These are phyloP conservation scores for Petasospora rhodanensis DNA, from an alignment of 1,139 yeast genomes.

Conservation along the genomic window DNA sequence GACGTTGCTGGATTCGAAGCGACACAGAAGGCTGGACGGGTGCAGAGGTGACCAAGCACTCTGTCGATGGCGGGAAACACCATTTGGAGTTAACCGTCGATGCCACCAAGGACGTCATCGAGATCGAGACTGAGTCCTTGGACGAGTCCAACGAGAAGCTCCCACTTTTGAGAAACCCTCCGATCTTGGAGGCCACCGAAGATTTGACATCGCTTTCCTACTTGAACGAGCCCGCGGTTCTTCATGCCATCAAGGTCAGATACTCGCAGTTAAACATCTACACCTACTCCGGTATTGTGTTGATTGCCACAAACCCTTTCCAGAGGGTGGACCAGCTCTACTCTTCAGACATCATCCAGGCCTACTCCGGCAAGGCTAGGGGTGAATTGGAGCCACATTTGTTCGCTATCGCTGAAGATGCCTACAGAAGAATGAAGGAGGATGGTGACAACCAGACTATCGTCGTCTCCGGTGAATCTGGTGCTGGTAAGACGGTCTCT, in stretches of 20 bases:
- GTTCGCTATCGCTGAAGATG: conserved; percentile 97
- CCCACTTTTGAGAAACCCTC: conserved; percentile 90
- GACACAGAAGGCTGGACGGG: conserved; percentile 89
- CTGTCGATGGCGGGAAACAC: conserved; percentile 46
- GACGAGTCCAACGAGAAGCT: conserved; percentile 41
- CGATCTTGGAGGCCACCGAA: conserved; percentile 88
- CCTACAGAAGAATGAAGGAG: conserved; percentile 91
- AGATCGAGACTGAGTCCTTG: conserved; percentile 48
- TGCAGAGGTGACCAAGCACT: conserved; percentile 63
- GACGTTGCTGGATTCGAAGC: conserved; percentile 94
- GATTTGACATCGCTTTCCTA: conserved; percentile 90
- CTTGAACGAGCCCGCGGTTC: conserved; percentile 92
- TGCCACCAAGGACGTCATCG: conserved; percentile 48
- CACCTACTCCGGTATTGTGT: conserved; percentile 94
- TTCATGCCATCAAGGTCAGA: conserved; percentile 88
- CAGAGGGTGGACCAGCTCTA: conserved; percentile 88
- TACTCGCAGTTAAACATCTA: conserved; percentile 87
- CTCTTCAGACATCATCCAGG: conserved; percentile 87
- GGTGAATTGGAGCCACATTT: conserved; percentile 96
- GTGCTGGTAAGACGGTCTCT: conserved; percentile 97
- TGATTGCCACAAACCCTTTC: conserved; percentile 95
- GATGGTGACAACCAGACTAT: conserved; percentile 87
- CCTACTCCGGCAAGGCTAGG: conserved; percentile 86
- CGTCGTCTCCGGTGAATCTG: conserved; percentile 96
- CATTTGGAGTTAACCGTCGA: conserved; percentile 60